Base-by-base conservation (phyloP, 2,329 filamentous ascomycete species). In the Colletotrichum gloeosporioides region DNA sequence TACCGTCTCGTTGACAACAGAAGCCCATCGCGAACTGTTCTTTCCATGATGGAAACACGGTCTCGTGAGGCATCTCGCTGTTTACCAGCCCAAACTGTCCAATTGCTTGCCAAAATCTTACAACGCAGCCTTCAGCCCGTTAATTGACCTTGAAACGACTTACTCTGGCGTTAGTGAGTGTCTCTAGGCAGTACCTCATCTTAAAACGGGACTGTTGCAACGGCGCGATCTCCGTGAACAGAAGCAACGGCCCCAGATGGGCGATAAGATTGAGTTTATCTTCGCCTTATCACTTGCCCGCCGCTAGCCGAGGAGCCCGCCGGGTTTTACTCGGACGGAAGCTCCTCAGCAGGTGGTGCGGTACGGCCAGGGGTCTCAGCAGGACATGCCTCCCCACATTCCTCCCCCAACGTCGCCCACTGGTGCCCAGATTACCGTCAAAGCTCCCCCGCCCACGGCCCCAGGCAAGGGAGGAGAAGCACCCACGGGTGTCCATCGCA, bases 391-490 rank as follows among this genome's bases (percentile, higher is more conserved):
- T 73, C 73, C 64, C 73, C 73, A 73, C 70, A 76, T 59, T 73
- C 64, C 64, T 32, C 57, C 57, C 57, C 57, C 22, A 7, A 49
- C 44, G 44, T 31, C 64, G 63, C 71, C 71, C 69, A 68, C 34
- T 39, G 63, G 67, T 57, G 62, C 55, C 69, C 27, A 34, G 57
- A 49, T 49, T 59, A 16, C 61, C 39, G 57, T 65, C 70, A 63
- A 69, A 76, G 73, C 73, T 76, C 44, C 73, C 73, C 70, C 70
- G 73, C 73, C 49, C 70, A 44, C 57, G 53, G 73, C 73, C 73
- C 64, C 73, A 73, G 64, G 25, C 31, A 31, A 76, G 36, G 34
- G 59, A 70, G 71, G 71, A 64, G 66, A 27, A 31, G 68, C 57
- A 61, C 66, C 66, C 44, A 49, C 44, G 44, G 44, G 44, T 22